Evolutionary conservation across 2,329 filamentous ascomycete species (phyloP), one percentile per base, ranked within the genome.

Genomic region (Paecilomyces sp.): DNA sequence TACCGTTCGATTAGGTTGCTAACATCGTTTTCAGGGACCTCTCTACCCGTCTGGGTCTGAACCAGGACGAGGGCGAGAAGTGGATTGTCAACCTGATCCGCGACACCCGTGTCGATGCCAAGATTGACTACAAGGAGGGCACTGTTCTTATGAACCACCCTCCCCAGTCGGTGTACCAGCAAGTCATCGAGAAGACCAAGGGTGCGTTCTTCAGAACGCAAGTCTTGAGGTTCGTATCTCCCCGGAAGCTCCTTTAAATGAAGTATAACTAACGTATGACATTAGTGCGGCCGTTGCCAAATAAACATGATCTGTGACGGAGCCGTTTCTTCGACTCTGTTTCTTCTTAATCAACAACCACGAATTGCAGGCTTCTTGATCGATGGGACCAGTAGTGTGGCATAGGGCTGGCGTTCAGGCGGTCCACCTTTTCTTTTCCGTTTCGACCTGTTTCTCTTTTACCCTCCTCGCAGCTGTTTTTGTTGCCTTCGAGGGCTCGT

Each of bases 21-120:
- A 63, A 69, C 58, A n/a, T 53, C 28, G 18, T 24, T 61, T 18
- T 1, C 63, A 87, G 85, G 78, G 94, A 97, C 70, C 85, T 99
- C 61, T 96, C 92, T 65, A 89, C 87, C 64, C 90, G 94, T 75
- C 87, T 99, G 62, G 94, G 93, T 66, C 84, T 99, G 65, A 91
- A 89, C 74, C 88, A 92, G 70, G 91, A 96, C 73, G 94, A 97
- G 72, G 94, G 94, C 70, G 94, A 99, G 86, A 99, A 99, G 83
- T 99, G 94, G 94, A 99, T 99, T 72, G 94, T 99, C 70, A 99
- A 99, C 82, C 85, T 99, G 65, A 99, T 99, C 79, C 89, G 94
- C 65, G 94, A 99, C 79, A 99, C 94, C 25, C 86, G 92, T 64
- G 90, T 99, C 64, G 94, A 99, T 74, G 94, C 94, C 71, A 99